Base-by-base conservation (phyloP, 2,329 filamentous ascomycete genomes). In the Aspergillus sp. region DNA sequence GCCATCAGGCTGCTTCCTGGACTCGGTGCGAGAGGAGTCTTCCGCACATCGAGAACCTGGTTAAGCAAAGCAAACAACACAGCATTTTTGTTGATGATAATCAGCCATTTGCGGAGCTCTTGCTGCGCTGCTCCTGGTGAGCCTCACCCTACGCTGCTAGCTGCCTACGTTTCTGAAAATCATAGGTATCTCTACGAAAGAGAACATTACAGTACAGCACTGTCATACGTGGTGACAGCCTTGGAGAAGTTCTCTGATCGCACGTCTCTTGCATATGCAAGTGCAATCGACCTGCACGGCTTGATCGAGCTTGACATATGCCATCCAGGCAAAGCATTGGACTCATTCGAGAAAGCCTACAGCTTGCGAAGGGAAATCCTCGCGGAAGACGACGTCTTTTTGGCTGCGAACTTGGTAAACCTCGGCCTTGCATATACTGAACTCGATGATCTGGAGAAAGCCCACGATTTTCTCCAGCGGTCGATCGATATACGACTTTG, bases 391-490 rank as follows among this genome's bases (percentile, higher is more conserved):
- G 30, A 37, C 14, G 5, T 12, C 3, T 36, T 33, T 27, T n/a
- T 36, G 30, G 28, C 38, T 13, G 35, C 32, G 26, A 33, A 24
- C 28, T 17, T 13, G 10, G 32, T 33, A 36, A 52, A 58, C 27
- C 42, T 58, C 17, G 53, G 48, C 10, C 37, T 59, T 5, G 52
- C 51, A 6, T 53, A 52, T 36, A 59, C 57, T 1, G 57, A 60
- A 38, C 41, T 56, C 33, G 46, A 44, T 3, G 41, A 52, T 10
- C 41, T 57, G 5, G 44, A 54, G 2, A 35, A 48, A 14, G 56
- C 57, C 2, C 41, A 45, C 15, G 36, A 42, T 10, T 32, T 40
- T 10, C 55, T 57, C 32, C 32, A 49, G 29, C 40, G 51, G 30
- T 53, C 55, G 10, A 55, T 58, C 33, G 36, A 48, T 7, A 50